These are phyloP conservation scores for Ceratobasidium papillatum DNA, from an alignment of 1,284 basidiomycete species.

Conservation along the genomic window DNA sequence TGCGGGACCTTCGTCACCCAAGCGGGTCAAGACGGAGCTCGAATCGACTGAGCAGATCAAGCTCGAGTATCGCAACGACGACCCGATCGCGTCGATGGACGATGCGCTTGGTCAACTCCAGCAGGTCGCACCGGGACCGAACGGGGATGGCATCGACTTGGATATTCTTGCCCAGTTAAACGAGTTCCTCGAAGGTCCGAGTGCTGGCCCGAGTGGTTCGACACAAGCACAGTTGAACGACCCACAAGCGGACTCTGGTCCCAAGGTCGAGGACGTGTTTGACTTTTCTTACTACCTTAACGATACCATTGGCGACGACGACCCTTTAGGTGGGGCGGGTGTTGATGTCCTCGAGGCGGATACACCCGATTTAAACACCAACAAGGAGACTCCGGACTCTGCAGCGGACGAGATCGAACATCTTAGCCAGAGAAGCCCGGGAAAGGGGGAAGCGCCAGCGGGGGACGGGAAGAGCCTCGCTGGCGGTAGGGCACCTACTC, in stretches of 20 bases:
- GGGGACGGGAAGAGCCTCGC: constrained; percentile 34
- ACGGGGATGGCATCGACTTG: constrained; percentile 17
- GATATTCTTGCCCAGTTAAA: constrained; percentile 33
- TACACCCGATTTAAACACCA: constrained; percentile 34
- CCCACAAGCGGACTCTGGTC: background rate
- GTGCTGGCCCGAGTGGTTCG: constrained; percentile 1
- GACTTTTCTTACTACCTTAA: constrained; percentile 37
- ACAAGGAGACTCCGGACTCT: constrained; percentile 39
- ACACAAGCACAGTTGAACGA: background rate
- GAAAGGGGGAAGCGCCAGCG: constrained; percentile 36
- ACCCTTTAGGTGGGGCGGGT: constrained; percentile 25
- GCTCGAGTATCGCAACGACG: constrained; percentile 16
- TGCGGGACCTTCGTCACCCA: constrained; percentile 35
- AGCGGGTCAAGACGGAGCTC: constrained; percentile 36
- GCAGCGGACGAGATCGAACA: constrained; percentile 32
- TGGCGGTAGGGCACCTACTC: constrained; percentile 29
- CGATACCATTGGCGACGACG: constrained; percentile 31
- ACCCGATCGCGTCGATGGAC: constrained; percentile 32
- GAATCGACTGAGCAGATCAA: constrained; percentile 33
- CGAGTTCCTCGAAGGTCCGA: constrained; percentile 31
- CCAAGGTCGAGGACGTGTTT: constrained; percentile 36
- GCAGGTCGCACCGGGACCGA: background rate
- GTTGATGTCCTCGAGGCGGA: constrained; percentile 27
- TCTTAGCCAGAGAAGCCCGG: constrained; percentile 32
- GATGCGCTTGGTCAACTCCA: constrained; percentile 14